Base-by-base conservation (phyloP, 768 basidiomycete species). In the Tricholoma sp. region DNA sequence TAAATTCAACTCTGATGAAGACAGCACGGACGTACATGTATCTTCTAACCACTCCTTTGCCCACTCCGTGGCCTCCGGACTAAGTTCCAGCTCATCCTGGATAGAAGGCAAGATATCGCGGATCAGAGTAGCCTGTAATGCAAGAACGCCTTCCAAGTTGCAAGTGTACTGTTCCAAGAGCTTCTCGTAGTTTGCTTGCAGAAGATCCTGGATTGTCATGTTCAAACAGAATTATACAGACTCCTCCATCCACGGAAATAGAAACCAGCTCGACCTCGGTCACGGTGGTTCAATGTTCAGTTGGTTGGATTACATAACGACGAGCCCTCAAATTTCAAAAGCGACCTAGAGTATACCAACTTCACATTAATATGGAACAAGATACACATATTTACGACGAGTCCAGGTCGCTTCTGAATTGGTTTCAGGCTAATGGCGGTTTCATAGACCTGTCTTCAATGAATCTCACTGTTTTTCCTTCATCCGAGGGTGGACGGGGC, bases 401-500 rank as follows among this genome's bases (percentile, higher is more conserved):
- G 21, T 18, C 31, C 46, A 9, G 53, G 56, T 46, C 49, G 39
- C 56, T 66, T 34, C 46, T 66, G 11, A 47, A 60, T n/a, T 91
- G 88, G 88, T 89, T 89, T 66, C 70, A 75, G 59, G 54, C 66
- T 0, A 72, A 80, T 55, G 71, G 78, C 47, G 88, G 84, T 0
- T 60, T 57, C 4, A 35, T 88, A n/a, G 85, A 89, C 59, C 41
- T 59, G 0, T 54, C 64, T 39, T 66, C 70, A 2, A 74, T 88
- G 61, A 81, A 76, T 21, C 72, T 84, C 57, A 69, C 66, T 2
- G 67, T 64, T 14, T 74, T 88, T 35, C 72, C 79, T 3, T 66
- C 71, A 34, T 75, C 81, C 22, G 82, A 77, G 41, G 81, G 80
- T 43, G 91, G 91, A 34, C 81, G 87, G 21, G 92, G 94, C 22